Evolutionary conservation across 2,329 filamentous ascomycete species (phyloP).

Genomic region (Epichloe bromicola): DNA sequence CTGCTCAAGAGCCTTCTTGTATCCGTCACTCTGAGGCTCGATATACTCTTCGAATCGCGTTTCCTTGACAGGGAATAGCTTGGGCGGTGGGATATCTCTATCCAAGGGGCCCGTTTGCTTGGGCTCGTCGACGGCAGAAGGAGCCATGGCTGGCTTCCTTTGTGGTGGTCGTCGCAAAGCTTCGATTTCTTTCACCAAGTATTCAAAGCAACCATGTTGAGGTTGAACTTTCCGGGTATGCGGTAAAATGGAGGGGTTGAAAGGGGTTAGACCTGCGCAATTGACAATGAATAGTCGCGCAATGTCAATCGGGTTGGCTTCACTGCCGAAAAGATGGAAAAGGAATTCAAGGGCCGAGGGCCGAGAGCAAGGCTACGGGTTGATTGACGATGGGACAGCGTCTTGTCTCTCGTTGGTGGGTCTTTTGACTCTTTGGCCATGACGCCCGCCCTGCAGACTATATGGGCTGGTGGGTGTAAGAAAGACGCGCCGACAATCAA

Average conservation of each 20-base stretch:
- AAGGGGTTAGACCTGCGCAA: neutral
- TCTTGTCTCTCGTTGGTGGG: conserved; percentile 8
- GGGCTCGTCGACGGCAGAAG: conserved; percentile 37
- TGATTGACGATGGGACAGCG: conserved; percentile 17
- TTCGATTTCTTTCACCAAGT: conserved; percentile 1
- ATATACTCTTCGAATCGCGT: conserved; percentile 45
- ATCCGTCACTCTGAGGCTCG: conserved; percentile 50
- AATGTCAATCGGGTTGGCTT: neutral
- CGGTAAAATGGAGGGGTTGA: conserved; percentile 2
- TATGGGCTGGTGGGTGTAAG: neutral
- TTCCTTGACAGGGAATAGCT: conserved; percentile 49
- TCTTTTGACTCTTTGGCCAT: neutral
- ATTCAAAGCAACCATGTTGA: conserved; percentile 2
- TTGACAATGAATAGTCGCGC: neutral
- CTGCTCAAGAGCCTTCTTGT: conserved; percentile 50
- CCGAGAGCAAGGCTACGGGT: conserved; percentile 21
- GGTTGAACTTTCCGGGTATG: neutral
- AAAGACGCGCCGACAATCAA: neutral
- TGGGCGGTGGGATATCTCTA: conserved; percentile 37
- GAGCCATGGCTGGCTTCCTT: conserved; percentile 30
- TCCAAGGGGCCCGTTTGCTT: conserved; percentile 21
- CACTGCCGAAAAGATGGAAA: neutral
- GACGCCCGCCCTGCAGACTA: neutral
- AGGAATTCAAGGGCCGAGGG: neutral
- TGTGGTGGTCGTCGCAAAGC: conserved; percentile 3